These are phyloP conservation scores for Chrysanthemum lavandulifolium DNA, from an alignment of 129 eudicot species.

Conservation along the genomic window DNA sequence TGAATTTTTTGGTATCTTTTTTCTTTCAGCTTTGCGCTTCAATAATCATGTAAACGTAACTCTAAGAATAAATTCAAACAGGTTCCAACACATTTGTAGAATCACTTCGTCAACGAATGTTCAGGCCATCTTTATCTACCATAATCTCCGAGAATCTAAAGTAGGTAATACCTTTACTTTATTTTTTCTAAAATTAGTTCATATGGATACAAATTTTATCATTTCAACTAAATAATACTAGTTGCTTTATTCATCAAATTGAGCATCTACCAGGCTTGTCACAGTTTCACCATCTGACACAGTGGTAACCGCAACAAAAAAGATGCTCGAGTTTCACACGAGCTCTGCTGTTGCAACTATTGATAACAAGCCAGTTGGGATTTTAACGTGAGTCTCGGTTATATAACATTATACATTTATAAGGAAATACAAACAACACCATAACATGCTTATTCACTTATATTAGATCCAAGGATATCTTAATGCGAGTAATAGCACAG, in stretches of 20 bases:
- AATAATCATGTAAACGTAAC: not conserved
- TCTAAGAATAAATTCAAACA: constrained; percentile 16
- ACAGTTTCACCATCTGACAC: constrained; percentile 85
- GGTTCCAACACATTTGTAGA: constrained; percentile 87
- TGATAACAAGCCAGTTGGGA: constrained; percentile 93
- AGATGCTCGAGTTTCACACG: constrained; percentile 69
- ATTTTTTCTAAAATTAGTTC: not conserved
- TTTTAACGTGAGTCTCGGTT: constrained; percentile 65
- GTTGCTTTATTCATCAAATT: constrained; percentile 20
- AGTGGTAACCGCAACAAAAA: constrained; percentile 80
- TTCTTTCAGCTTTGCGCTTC: not conserved
- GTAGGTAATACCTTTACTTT: constrained; percentile 86
- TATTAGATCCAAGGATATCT: constrained; percentile 70
- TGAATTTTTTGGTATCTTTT: constrained; percentile 6
- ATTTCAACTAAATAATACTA: constrained; percentile 6
- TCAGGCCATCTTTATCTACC: constrained; percentile 88
- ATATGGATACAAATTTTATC: not conserved
- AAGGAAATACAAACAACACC: constrained; percentile 1
- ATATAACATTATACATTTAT: constrained; percentile 3
- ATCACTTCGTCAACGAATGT: constrained; percentile 82
- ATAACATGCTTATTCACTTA: constrained; percentile 19
- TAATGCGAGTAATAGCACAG: constrained; percentile 90
- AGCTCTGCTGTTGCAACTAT: constrained; percentile 86
- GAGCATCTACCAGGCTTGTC: constrained; percentile 58
- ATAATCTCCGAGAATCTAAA: constrained; percentile 85